A percentile compares a stretch with the other conserved stretches of the same genome.
Conservation (phyloP, 371 early-diverging fungal species). For the Actinomucor elegans region DNA sequence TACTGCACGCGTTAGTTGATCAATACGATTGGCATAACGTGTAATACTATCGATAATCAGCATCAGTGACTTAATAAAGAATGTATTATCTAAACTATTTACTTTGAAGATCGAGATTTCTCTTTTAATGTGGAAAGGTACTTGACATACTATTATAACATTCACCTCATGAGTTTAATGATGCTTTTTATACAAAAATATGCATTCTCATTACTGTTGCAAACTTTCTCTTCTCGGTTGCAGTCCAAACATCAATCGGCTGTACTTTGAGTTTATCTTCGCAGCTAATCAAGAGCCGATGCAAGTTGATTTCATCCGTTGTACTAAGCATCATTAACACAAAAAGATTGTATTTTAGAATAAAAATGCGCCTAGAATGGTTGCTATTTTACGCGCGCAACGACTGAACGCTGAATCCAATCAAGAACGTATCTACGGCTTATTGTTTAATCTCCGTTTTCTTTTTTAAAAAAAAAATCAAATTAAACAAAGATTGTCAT, state of each 20-base stretch:
- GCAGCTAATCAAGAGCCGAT: conserved; percentile 32
- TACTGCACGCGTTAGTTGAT: conserved; percentile 6
- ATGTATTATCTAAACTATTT: background rate
- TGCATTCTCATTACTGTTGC: conserved; percentile 26
- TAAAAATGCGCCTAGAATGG: too few relatives aligned
- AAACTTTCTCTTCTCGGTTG: conserved; percentile 37
- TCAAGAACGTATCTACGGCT: too few relatives aligned
- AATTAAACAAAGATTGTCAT: too few relatives aligned
- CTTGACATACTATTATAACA: conserved; percentile 18
- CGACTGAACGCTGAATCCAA: too few relatives aligned
- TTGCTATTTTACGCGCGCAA: too few relatives aligned
- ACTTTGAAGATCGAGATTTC: background rate
- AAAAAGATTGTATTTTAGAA: too few relatives aligned
- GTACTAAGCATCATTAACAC: conserved; percentile 15
- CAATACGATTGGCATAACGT: conserved; percentile 5
- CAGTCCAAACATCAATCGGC: conserved; percentile 26
- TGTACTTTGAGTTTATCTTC: conserved; percentile 27
- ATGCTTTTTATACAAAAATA: background rate
- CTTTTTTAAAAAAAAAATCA: too few relatives aligned
- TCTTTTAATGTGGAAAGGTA: conserved; percentile 3
- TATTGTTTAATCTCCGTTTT: too few relatives aligned
- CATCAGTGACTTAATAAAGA: too few relatives aligned
- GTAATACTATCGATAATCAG: background rate
- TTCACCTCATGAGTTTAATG: background rate
- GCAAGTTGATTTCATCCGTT: conserved; percentile 35